phyloP scores from a whole-genome alignment of 768 basidiomycete species.

The Sistotremastrum suecicum region DNA sequence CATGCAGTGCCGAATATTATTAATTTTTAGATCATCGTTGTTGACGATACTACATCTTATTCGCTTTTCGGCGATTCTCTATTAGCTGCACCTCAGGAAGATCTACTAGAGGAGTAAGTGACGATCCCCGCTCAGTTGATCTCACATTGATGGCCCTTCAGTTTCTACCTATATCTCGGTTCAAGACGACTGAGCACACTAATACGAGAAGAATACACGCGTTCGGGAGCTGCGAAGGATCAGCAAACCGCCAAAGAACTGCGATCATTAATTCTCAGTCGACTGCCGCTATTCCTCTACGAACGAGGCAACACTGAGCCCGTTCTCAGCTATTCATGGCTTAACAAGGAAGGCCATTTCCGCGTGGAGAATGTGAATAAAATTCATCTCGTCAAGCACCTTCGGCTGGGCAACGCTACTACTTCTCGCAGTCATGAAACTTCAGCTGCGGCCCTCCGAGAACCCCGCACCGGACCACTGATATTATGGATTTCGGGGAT shows the following conservation, averaged over 20 bases:
- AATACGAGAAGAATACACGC: conserved; percentile 65
- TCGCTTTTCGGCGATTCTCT: conserved; percentile 67
- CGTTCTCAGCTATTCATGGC: conserved; percentile 49
- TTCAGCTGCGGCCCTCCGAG: conserved; percentile 53
- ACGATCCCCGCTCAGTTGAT: background rate
- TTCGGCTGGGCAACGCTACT: conserved; percentile 36
- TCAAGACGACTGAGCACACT: conserved; percentile 56
- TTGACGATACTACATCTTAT: conserved; percentile 74
- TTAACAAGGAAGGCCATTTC: conserved; percentile 50
- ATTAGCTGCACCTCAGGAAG: conserved; percentile 78
- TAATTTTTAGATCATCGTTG: conserved; percentile 56
- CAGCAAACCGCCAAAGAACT: conserved; percentile 36
- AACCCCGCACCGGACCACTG: conserved; percentile 42
- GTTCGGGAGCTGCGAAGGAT: conserved; percentile 34
- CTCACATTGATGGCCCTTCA: background rate
- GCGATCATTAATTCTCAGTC: conserved; percentile 57
- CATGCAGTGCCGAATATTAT: too few relatives aligned
- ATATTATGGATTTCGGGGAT: conserved; percentile 68
- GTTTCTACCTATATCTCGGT: conserved; percentile 65
- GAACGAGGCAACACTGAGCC: conserved; percentile 65
- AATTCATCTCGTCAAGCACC: conserved; percentile 44
- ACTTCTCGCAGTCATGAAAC: conserved; percentile 47
- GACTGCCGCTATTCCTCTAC: conserved; percentile 82
- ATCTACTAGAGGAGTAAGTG: conserved; percentile 63
- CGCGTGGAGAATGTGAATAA: conserved; percentile 55